Base-by-base conservation (phyloP, 2,329 filamentous ascomycete species). In the Emmonsiellopsis sp. region DNA sequence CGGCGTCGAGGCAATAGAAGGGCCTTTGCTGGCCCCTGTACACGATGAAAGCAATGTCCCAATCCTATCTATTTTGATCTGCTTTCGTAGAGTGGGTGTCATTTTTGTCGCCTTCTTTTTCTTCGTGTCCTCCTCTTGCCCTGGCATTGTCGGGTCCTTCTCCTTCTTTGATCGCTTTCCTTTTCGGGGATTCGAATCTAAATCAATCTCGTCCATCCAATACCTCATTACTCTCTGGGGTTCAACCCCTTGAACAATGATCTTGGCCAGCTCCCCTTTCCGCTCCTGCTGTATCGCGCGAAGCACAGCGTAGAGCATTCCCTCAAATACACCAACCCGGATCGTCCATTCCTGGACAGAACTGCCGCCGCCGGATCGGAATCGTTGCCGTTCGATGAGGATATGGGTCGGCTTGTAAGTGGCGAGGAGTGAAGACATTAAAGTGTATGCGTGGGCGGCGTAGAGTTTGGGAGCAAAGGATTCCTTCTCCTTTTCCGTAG, bases 341-440 rank as follows among this genome's bases (percentile, higher is more conserved):
- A 93, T 66, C 2, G 88, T 92, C 88, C 88, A 94, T 68, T 94
- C 87, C 55, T 84, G 80, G 1, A 94, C 82, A 0, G 82, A 78
- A 0, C 80, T 71, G 0, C 72, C 77, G 7, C 85, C 80, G n/a
- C 76, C 78, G 2, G 82, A 84, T 2, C 88, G 83, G 53, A 75
- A 84, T 9, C 82, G 75, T 59, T 85, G 82, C 1, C 80, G 74
- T 61, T 85, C 82, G 54, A 94, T 89, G 1, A 93, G 72, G 33
- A 94, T 74, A 51, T 86, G 78, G 2, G 82, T 83, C 0, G 88
- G 87, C 0, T 74, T 66, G 53, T 83, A 75, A 0, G 65, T 57
- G 11, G 61, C 59, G 0, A 84, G 60, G 0, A 84, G 72, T 3
- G 69, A 65, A 1, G 74, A 68, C 13, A 85, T 65, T 2, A 87